Evolutionary conservation across 345 rosid species (phyloP).

Genomic region (Pistacia vera): DNA sequence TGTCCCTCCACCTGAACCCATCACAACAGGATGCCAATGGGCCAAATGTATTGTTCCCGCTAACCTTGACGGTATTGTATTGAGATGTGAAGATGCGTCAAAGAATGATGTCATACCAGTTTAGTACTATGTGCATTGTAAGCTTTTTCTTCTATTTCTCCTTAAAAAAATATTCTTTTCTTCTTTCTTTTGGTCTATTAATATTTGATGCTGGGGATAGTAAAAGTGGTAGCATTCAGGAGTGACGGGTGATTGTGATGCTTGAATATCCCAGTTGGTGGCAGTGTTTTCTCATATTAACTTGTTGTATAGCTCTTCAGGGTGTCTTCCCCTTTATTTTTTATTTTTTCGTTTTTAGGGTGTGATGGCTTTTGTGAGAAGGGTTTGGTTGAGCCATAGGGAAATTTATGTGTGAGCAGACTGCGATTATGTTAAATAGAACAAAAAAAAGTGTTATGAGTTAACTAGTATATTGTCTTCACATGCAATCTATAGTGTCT

Average conservation of each 20-base stretch:
- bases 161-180: neutral
- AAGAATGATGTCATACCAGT: conserved; percentile 94
- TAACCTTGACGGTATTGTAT: conserved; percentile 83
- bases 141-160: conserved; percentile 6
- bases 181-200: conserved; percentile 12
- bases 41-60: conserved; percentile 78
- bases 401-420: conserved; percentile 36
- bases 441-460: conserved; percentile 17
- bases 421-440: conserved; percentile 35
- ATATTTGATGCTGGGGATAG: conserved; percentile 26
- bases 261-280: neutral
- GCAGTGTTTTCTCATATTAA: conserved; percentile 6
- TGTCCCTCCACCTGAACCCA: conserved; percentile 82
- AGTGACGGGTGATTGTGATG: conserved; percentile 17
- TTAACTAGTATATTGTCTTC: conserved; percentile 8
- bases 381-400: conserved; percentile 32
- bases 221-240: conserved; percentile 9
- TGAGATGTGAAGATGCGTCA: conserved; percentile 95
- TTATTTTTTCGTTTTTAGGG: conserved; percentile 17
- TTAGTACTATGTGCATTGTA: conserved; percentile 33
- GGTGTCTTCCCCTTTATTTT: conserved; percentile 10
- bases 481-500: neutral
- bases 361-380: conserved; percentile 31
- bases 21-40: conserved; percentile 95
- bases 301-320: conserved; percentile 18